phyloP scores from a whole-genome alignment of 2,329 filamentous ascomycete genomes.

The Helminthosporium solani region DNA sequence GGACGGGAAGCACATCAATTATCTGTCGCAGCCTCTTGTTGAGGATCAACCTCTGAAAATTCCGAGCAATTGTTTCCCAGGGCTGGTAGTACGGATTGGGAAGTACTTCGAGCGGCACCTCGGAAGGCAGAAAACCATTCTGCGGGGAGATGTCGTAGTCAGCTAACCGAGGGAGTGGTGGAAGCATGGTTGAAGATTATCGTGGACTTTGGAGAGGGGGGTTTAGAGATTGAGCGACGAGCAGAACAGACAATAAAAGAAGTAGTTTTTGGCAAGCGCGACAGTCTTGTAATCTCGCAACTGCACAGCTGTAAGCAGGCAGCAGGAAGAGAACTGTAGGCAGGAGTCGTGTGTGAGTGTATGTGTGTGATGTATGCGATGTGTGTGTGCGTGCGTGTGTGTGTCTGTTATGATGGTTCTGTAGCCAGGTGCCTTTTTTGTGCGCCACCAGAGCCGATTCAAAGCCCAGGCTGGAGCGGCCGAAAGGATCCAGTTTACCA shows the following conservation, averaged over 20 bases:
- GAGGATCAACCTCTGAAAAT: conserved; percentile 82
- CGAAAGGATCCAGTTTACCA: not conserved
- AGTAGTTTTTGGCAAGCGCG: no score
- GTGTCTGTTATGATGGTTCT: conserved; percentile 4
- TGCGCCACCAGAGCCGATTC: not conserved
- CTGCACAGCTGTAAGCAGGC: no score
- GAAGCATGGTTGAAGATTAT: conserved; percentile 39
- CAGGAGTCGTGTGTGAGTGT: no score
- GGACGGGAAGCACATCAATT: conserved; percentile 76
- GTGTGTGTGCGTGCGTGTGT: no score
- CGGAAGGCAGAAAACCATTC: conserved; percentile 84
- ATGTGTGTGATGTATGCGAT: no score
- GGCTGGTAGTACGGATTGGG: conserved; percentile 91
- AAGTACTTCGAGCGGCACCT: conserved; percentile 75
- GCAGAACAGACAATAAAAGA: no score
- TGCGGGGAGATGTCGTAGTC: conserved; percentile 79
- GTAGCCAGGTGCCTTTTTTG: not conserved
- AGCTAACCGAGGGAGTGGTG: conserved; percentile 53
- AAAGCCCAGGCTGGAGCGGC: not conserved
- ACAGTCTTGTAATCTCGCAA: no score
- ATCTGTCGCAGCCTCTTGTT: conserved; percentile 79
- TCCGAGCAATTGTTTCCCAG: conserved; percentile 85
- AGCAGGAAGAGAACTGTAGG: no score
- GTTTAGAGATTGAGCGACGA: no score
- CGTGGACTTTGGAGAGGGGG: no score